Evolutionary conservation across 2,329 filamentous ascomycete genomes (phyloP).

Genomic region (Sclerotinia trifoliorum): DNA sequence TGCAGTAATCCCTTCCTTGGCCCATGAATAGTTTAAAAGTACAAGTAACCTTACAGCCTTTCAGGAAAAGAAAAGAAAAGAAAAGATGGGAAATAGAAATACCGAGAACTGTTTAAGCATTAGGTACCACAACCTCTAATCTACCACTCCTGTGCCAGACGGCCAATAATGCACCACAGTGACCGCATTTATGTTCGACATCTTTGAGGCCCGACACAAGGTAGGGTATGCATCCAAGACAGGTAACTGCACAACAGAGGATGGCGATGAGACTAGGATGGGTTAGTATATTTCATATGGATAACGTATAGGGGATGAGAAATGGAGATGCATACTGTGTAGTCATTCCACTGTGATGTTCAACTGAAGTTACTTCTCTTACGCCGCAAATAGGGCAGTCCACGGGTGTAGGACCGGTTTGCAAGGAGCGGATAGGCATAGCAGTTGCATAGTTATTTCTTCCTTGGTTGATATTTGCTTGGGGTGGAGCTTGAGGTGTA

Average conservation of each 20-base stretch:
- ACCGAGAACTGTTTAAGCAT: neutral
- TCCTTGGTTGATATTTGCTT: slow-evolving; percentile 15
- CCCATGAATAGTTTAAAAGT: neutral
- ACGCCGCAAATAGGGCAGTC: slow-evolving; percentile 33
- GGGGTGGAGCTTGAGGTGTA: neutral
- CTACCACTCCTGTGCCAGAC: slow-evolving; percentile 46
- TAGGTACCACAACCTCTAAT: slow-evolving; percentile 40
- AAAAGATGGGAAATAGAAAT: neutral
- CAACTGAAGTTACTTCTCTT: slow-evolving; percentile 28
- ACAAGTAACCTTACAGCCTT: neutral
- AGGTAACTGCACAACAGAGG: slow-evolving; percentile 32
- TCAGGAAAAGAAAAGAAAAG: neutral
- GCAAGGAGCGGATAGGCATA: slow-evolving; percentile 25
- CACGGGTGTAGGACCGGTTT: slow-evolving; percentile 26
- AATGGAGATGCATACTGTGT: slow-evolving; percentile 28
- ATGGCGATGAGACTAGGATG: slow-evolving; percentile 28
- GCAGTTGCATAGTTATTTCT: slow-evolving; percentile 25
- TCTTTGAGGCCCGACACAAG: slow-evolving; percentile 45
- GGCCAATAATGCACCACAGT: slow-evolving; percentile 44
- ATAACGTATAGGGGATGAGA: neutral
- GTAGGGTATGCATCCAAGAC: slow-evolving; percentile 46
- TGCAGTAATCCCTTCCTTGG: neutral
- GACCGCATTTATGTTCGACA: slow-evolving; percentile 46
- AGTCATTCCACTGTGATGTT: slow-evolving; percentile 29
- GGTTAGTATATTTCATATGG: neutral